Percentiles rank a stretch among this genome's conserved stretches.
These are phyloP conservation scores for Eimeria falciformis DNA, from an alignment of 169 alveolate genomes.

Conservation along the genomic window DNA sequence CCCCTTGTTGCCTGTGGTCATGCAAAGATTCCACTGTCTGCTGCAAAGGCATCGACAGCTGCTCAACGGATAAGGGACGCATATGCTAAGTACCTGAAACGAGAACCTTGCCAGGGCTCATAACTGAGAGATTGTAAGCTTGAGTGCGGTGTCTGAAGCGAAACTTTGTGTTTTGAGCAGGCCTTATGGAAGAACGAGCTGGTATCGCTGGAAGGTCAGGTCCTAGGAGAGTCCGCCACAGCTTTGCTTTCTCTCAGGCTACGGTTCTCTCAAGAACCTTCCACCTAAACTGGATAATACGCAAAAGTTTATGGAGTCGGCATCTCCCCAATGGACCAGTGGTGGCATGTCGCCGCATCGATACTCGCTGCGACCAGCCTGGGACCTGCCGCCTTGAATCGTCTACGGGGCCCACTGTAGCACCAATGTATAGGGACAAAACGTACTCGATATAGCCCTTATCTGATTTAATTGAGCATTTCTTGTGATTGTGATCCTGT, in stretches of 20 bases:
- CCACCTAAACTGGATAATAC: neutral
- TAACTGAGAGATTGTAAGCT: neutral
- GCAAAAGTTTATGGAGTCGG: conserved; percentile 11
- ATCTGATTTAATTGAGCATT: neutral
- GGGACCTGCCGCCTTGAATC: conserved; percentile 42
- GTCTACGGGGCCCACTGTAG: conserved; percentile 55
- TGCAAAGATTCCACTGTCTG: neutral
- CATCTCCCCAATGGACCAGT: conserved; percentile 50
- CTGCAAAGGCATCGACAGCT: conserved; percentile 45
- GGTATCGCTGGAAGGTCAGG: conserved; percentile 20
- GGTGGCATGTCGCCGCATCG: conserved; percentile 60
- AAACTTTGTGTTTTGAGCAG: neutral
- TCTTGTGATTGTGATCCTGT: neutral
- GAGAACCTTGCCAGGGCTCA: neutral
- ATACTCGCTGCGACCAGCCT: conserved; percentile 55
- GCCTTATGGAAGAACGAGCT: neutral
- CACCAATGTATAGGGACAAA: neutral
- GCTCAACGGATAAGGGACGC: neutral
- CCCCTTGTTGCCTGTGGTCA: neutral
- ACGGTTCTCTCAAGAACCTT: conserved; percentile 1
- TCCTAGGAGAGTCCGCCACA: conserved; percentile 55
- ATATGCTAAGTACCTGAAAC: conserved; percentile 24
- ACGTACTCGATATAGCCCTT: neutral
- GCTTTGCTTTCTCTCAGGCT: conserved; percentile 41
- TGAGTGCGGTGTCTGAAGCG: neutral